These are phyloP conservation scores for Plasmodium chabaudi DNA, from an alignment of 169 alveolate species.

Conservation along the genomic window DNA sequence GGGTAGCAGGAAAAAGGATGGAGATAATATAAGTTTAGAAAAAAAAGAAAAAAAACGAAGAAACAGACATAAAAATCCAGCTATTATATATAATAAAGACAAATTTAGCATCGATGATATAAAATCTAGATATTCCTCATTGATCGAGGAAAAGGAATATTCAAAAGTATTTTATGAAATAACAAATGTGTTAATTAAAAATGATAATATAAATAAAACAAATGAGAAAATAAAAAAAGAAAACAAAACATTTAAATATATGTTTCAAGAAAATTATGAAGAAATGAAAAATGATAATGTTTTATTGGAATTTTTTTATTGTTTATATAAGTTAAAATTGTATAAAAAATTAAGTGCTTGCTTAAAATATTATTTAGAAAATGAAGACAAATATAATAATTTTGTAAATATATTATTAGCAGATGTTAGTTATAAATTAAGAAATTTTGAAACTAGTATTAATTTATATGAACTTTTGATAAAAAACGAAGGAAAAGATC, in stretches of 20 bases:
- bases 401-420: constrained; percentile 38
- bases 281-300: constrained; percentile 34
- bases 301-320: constrained; percentile 64
- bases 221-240: neutral
- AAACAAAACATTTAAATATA: constrained; percentile 17
- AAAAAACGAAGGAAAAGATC: constrained; percentile 15
- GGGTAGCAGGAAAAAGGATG: too few species aligned
- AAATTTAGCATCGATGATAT: constrained; percentile 2
- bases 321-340: constrained; percentile 45
- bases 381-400: constrained; percentile 21
- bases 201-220: neutral
- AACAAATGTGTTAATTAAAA: constrained; percentile 8
- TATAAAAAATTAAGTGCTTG: constrained; percentile 62
- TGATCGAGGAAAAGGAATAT: constrained; percentile 17
- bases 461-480: constrained; percentile 30
- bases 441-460: constrained; percentile 32
- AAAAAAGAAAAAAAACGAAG: constrained; percentile 25
- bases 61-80: neutral
- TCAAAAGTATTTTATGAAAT: constrained; percentile 23
- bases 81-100: constrained; percentile 12
- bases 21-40: constrained; percentile 40
- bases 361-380: constrained; percentile 29
- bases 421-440: constrained; percentile 34
- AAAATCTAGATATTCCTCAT: constrained; percentile 37
- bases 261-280: constrained; percentile 51